These are phyloP conservation scores for Xerocomellus chrysenteron DNA, from an alignment of 768 basidiomycete species.

Conservation along the genomic window DNA sequence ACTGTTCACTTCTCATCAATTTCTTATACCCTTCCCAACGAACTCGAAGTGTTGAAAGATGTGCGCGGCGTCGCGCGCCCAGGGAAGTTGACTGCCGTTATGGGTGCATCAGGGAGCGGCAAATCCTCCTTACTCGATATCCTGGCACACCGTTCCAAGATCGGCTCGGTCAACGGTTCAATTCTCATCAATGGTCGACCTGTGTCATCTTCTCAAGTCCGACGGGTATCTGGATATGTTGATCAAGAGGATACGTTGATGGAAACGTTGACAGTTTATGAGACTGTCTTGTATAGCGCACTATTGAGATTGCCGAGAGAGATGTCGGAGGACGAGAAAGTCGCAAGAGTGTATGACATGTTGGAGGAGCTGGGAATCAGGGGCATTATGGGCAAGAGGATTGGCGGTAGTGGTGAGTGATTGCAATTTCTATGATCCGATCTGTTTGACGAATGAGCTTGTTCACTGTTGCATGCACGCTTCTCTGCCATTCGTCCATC, in stretches of 20 bases:
- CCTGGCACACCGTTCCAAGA: constrained; percentile 86
- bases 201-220: constrained; percentile 73
- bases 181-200: constrained; percentile 85
- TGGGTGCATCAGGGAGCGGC: constrained; percentile 96
- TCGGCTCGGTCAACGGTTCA: constrained; percentile 68
- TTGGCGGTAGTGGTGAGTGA: constrained; percentile 80
- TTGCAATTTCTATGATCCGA: neutral
- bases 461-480: neutral
- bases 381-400: constrained; percentile 83
- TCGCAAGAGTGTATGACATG: constrained; percentile 90
- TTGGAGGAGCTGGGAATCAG: constrained; percentile 95
- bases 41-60: constrained; percentile 68
- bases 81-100: constrained; percentile 91
- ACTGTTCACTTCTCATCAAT: constrained; percentile 87
- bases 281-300: constrained; percentile 94
- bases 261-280: constrained; percentile 96
- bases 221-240: constrained; percentile 88
- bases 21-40: constrained; percentile 67
- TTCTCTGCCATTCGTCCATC: neutral
- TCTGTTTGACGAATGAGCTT: neutral
- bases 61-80: constrained; percentile 85
- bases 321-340: constrained; percentile 96
- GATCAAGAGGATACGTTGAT: constrained; percentile 99
- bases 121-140: constrained; percentile 97
- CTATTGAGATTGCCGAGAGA: constrained; percentile 86